These are phyloP conservation scores for Cordyceps farinosa DNA, from an alignment of 2,329 filamentous ascomycete genomes.

Conservation along the genomic window DNA sequence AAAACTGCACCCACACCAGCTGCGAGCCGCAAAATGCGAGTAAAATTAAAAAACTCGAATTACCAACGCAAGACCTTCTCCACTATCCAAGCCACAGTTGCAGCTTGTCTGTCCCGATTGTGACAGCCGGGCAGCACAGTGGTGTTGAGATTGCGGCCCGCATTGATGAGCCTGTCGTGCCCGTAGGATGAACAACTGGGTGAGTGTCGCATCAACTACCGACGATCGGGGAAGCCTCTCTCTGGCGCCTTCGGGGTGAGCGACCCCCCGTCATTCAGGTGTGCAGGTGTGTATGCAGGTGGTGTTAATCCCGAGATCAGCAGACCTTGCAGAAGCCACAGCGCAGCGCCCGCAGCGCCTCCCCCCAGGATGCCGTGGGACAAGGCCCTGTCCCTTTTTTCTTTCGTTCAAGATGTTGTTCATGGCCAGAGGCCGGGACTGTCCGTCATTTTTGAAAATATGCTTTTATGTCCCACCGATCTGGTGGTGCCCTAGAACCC, in stretches of 20 bases:
- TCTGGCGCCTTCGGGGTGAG: background rate
- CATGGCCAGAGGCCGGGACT: background rate
- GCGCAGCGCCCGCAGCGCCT: conserved; percentile 10
- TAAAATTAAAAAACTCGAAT: conserved; percentile 15
- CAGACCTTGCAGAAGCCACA: conserved; percentile 16
- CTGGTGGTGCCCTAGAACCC: conserved; percentile 1
- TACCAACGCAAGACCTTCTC: conserved; percentile 2
- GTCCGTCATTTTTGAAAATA: background rate
- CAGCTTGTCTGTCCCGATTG: conserved; percentile 12
- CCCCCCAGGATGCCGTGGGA: background rate
- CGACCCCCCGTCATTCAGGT: conserved; percentile 1
- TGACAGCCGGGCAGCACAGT: background rate
- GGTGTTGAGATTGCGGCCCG: conserved; percentile 17
- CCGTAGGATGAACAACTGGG: background rate
- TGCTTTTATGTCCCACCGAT: conserved; percentile 13
- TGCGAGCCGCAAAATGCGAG: conserved; percentile 2
- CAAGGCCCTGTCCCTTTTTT: background rate
- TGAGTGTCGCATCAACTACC: conserved; percentile 9
- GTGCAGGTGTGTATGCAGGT: conserved; percentile 10
- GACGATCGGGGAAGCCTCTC: conserved; percentile 2
- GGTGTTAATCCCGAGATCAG: conserved; percentile 19
- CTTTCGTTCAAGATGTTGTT: background rate
- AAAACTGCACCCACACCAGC: background rate
- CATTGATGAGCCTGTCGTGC: background rate
- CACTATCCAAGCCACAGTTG: conserved; percentile 15